Evolutionary conservation across 2,329 filamentous ascomycete species (phyloP), one percentile per base, ranked within the genome.

Genomic region (Lasiodiplodia hormozganensis): DNA sequence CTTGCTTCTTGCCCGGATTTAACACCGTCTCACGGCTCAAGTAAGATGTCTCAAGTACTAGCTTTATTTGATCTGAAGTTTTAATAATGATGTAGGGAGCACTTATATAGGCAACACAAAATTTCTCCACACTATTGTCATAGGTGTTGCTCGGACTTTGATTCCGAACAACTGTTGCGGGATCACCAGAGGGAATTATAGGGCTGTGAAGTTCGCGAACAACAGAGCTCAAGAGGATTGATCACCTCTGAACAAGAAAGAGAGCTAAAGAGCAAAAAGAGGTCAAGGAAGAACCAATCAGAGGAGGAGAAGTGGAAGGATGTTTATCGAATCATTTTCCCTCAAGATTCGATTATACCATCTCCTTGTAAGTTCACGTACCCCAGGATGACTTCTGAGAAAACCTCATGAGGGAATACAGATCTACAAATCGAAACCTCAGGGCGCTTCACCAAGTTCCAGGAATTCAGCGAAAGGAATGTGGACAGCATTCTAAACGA

Each of bases 351-450:
- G 1, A 0, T n/a, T 1, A 4, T 54, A 2, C 52, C 52, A 2
- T 34, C 16, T 21, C 52, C 52, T 3, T 54, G 52, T 34, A 28
- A 54, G 25, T 2, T 18, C 18, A 4, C 0, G 0, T 2, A 1
- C 2, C 18, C 4, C 2, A 8, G 28, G 1, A 2, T 31, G n/a
- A 14, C 6, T 1, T 3, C 4, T 18, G 1, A n/a, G 2, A 3
- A 1, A 28, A 3, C 2, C 2, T 34, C 1, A 54, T 7, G 4
- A 7, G 2, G 10, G 2, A 16, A 3, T 16, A 7, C 11, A 54
- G 52, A 34, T 18, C 3, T 25, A 34, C 25, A 54, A 14, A 14
- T 54, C 7, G 28, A 54, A 3, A 8, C 52, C 2, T 34, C 52
- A 7, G 52, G 52, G 0, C 23, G 25, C 0, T 54, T 54, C 34